phyloP scores from a whole-genome alignment of 202 grass and related monocot species.

The Schoenoplectus tabernaemontani region DNA sequence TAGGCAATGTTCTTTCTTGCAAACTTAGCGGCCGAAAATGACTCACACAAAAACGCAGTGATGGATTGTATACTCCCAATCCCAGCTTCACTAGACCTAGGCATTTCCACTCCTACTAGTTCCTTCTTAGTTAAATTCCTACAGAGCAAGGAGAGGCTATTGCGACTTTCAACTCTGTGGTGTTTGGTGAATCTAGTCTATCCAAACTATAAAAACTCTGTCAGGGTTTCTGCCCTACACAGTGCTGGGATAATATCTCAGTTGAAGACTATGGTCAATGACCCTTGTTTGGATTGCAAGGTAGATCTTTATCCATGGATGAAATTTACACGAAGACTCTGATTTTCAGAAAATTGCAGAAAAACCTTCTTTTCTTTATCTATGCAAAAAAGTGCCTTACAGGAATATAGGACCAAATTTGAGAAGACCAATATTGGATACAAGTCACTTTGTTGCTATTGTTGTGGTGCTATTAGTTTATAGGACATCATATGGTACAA shows the following conservation, averaged over 20 bases:
- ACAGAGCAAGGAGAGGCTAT: slow-evolving; percentile 69
- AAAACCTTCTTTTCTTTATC: background rate
- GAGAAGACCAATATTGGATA: background rate
- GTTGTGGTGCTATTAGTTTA: no score
- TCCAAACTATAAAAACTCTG: slow-evolving; percentile 38
- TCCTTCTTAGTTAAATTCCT: slow-evolving; percentile 60
- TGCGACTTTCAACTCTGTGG: slow-evolving; percentile 74
- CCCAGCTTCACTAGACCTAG: slow-evolving; percentile 25
- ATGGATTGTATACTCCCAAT: slow-evolving; percentile 64
- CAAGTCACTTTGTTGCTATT: background rate
- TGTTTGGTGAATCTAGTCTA: slow-evolving; percentile 72
- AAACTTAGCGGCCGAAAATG: slow-evolving; percentile 68
- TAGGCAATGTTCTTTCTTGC: slow-evolving; percentile 89
- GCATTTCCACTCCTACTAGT: slow-evolving; percentile 9
- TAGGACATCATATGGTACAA: background rate
- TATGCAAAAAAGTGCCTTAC: background rate
- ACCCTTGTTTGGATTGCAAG: slow-evolving; percentile 96
- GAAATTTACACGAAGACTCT: background rate
- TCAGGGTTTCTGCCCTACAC: slow-evolving; percentile 47
- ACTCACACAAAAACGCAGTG: slow-evolving; percentile 52
- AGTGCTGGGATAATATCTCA: slow-evolving; percentile 72
- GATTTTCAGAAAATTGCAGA: slow-evolving; percentile 5
- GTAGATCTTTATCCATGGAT: slow-evolving; percentile 27
- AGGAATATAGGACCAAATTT: background rate
- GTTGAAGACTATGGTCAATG: slow-evolving; percentile 77